These are phyloP conservation scores for Haematococcus sp. DNA, from an alignment of 139 green algal genomes.

Conservation along the genomic window DNA sequence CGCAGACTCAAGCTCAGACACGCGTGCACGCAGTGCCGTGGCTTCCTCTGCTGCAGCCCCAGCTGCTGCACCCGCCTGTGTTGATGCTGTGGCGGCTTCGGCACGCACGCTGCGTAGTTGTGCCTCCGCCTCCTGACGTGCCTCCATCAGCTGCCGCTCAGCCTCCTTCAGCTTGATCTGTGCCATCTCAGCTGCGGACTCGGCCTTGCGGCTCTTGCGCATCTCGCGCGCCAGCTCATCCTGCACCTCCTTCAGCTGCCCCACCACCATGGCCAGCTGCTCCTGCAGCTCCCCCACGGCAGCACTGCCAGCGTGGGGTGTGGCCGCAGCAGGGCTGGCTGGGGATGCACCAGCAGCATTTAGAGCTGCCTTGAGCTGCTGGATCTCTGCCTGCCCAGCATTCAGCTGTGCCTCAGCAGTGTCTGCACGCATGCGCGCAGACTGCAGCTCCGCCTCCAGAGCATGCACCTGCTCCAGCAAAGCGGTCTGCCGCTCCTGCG, in stretches of 20 bases:
- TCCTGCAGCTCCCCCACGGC: slow-evolving; percentile 4
- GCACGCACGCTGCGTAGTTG: background rate
- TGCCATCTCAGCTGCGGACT: background rate
- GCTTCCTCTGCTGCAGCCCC: background rate
- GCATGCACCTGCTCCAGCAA: background rate
- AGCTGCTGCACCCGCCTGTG: background rate
- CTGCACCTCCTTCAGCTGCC: slow-evolving; percentile 11
- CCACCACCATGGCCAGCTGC: background rate
- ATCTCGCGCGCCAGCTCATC: background rate
- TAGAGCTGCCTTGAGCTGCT: background rate
- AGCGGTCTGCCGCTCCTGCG: background rate
- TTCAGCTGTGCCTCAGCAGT: background rate
- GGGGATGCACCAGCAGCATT: background rate
- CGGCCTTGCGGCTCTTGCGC: background rate
- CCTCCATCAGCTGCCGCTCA: background rate
- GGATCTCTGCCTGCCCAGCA: background rate
- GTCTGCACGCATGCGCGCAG: background rate
- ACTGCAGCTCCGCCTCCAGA: background rate
- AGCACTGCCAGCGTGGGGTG: background rate
- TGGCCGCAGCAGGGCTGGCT: background rate
- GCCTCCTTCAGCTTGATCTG: background rate
- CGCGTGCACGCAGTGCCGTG: background rate
- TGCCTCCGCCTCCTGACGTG: background rate
- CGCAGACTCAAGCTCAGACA: background rate
- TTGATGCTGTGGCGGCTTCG: background rate